Conservation (phyloP, 129 eudicot species). For the Solidago caesia region DNA sequence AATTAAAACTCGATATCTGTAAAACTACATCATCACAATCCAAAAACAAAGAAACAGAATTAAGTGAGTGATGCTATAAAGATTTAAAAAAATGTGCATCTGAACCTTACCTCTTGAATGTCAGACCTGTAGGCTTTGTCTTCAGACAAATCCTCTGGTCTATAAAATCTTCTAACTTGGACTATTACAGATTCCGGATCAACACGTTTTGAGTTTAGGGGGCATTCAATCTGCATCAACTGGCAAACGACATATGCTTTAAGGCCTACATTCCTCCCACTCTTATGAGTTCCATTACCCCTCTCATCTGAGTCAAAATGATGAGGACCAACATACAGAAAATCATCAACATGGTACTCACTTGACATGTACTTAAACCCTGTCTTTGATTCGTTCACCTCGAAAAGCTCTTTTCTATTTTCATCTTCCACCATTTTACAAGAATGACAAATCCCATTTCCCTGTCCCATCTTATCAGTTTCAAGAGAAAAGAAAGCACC, state of each 20-base stretch:
- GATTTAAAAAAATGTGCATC: neutral
- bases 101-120: constrained; percentile 71
- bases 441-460: constrained; percentile 66
- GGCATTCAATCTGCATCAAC: constrained; percentile 49
- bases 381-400: constrained; percentile 40
- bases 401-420: constrained; percentile 35
- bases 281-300: constrained; percentile 49
- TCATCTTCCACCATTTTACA: constrained; percentile 49
- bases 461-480: constrained; percentile 60
- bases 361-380: constrained; percentile 55
- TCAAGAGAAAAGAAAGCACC: constrained; percentile 81
- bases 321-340: constrained; percentile 66
- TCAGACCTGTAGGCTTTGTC: constrained; percentile 92
- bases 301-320: constrained; percentile 52
- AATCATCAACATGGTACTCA: constrained; percentile 66
- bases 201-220: constrained; percentile 42
- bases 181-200: constrained; percentile 44
- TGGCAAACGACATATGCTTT: constrained; percentile 80
- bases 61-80: neutral
- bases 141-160: constrained; percentile 85
- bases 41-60: neutral
- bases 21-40: neutral
- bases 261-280: constrained; percentile 92
- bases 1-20: constrained; percentile 1
- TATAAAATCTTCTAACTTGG: constrained; percentile 70